These are phyloP conservation scores for Plasmopara halstedii DNA, from an alignment of 352 stramenopile species.

Conservation along the genomic window DNA sequence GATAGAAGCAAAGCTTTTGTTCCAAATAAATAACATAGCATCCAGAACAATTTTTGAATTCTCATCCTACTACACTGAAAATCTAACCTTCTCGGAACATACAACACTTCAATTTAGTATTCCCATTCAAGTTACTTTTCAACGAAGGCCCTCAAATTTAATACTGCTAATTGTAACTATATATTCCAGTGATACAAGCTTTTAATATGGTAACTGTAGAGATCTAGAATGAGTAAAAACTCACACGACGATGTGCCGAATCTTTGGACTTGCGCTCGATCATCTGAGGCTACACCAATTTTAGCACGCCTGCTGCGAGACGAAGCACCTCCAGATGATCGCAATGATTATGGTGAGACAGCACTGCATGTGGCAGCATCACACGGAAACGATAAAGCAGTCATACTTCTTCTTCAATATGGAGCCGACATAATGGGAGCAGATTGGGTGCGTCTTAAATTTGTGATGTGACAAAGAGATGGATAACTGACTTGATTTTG, in stretches of 20 bases:
- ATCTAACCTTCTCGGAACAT: too few species aligned
- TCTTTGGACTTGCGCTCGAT: conserved; percentile 19
- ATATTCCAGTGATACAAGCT: too few species aligned
- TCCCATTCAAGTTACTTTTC: too few species aligned
- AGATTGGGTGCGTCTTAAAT: conserved; percentile 47
- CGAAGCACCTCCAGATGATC: conserved; percentile 38
- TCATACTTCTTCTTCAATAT: conserved; percentile 47
- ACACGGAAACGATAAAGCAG: conserved; percentile 42
- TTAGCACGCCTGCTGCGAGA: conserved; percentile 20
- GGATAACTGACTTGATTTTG: conserved; percentile 10
- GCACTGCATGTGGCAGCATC: conserved; percentile 62
- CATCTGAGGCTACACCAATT: conserved; percentile 2
- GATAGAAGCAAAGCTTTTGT: background rate
- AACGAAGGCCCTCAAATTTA: too few species aligned
- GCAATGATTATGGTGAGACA: conserved; percentile 66
- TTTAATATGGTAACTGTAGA: too few species aligned
- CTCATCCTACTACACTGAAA: too few species aligned
- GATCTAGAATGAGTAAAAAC: too few species aligned
- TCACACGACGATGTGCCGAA: conserved; percentile 6
- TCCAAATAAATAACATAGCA: background rate
- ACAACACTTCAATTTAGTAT: too few species aligned
- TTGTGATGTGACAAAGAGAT: background rate
- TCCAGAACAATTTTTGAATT: too few species aligned
- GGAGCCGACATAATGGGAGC: conserved; percentile 37
- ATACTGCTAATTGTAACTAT: too few species aligned